These are phyloP conservation scores for Hirschioporus abietinus DNA, from an alignment of 768 basidiomycete genomes.

Conservation along the genomic window DNA sequence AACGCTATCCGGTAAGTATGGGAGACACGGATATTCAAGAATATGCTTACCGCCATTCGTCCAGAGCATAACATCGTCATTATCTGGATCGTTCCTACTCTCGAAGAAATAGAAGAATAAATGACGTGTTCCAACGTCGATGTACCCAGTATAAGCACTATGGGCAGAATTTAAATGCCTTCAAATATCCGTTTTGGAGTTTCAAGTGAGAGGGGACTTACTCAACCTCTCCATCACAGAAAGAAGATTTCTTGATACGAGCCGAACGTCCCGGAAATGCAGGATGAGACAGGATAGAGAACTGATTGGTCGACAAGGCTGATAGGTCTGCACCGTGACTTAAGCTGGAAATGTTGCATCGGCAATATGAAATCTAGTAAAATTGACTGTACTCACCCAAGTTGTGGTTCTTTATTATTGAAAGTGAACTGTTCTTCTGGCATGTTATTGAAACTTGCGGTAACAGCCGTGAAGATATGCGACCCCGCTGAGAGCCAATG, in stretches of 20 bases:
- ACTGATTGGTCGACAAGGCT: neutral
- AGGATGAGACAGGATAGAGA: conserved; percentile 2
- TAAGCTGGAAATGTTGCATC: too few species aligned
- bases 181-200: neutral
- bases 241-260: conserved; percentile 35
- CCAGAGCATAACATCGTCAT: conserved; percentile 56
- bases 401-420: too few species aligned
- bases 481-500: too few species aligned
- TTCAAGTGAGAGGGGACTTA: conserved; percentile 11
- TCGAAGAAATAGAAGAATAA: conserved; percentile 77
- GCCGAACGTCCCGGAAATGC: conserved; percentile 12
- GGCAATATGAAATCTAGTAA: too few species aligned
- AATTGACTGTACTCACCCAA: too few species aligned
- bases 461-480: too few species aligned
- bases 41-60: conserved; percentile 47
- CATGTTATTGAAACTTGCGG: too few species aligned
- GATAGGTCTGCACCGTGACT: neutral
- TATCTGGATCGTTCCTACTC: conserved; percentile 50
- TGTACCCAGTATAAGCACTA: conserved; percentile 61
- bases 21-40: neutral
- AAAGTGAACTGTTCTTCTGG: too few species aligned
- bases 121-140: conserved; percentile 62
- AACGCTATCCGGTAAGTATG: neutral
- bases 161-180: neutral
- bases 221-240: conserved; percentile 37